Base-by-base conservation (phyloP, 139 green algal species). In the Picochlorum sp. region DNA sequence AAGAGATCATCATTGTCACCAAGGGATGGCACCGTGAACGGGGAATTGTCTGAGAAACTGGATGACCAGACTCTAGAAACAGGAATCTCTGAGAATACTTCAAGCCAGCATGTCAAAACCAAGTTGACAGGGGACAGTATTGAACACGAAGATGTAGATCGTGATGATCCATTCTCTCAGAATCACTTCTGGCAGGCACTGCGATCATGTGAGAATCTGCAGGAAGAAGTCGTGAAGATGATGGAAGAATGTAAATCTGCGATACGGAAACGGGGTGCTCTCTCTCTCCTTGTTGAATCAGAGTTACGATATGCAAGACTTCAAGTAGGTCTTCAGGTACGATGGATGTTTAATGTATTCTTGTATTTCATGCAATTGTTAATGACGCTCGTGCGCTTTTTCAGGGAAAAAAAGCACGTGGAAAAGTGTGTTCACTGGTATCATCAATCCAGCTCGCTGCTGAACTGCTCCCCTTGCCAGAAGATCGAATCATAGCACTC, bases 231-330 rank as follows among this genome's bases (percentile, higher is more conserved):
- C 46, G 47, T 70, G 7, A 73, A 73, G n/a, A 62, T 86, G 57
- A 46, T 88, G 30, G 41, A 49, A 4, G 84, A 92, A 20, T 77
- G 81, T 0, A 69, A 75, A 9, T 61, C 18, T 0, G 69, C 63
- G 18, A 80, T 84, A 45, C 69, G 70, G 26, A 73, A 76, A 28
- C 74, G 76, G 34, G 84, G 83, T 10, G 84, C 64, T 20, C 49
- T 79, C 34, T 21, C 69, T 2, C 66, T 89, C 59, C 71, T 82
- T 64, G 76, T 86, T 18, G 86, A 92, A 65, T 61, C 75, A 59
- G 62, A 76, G 20, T 67, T 92, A 60, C 82, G 84, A 76, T 73
- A 83, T 41, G 76, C 62, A 3, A 73, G 85, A 16, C 69, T 92
- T 46, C 28, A 87, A 52, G 78, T 74, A 13, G 81, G 78, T 5